Percentiles rank a stretch among this genome's conserved stretches.
Conservation (phyloP, 768 basidiomycete genomes). For the Hirschioporus abietinus region DNA sequence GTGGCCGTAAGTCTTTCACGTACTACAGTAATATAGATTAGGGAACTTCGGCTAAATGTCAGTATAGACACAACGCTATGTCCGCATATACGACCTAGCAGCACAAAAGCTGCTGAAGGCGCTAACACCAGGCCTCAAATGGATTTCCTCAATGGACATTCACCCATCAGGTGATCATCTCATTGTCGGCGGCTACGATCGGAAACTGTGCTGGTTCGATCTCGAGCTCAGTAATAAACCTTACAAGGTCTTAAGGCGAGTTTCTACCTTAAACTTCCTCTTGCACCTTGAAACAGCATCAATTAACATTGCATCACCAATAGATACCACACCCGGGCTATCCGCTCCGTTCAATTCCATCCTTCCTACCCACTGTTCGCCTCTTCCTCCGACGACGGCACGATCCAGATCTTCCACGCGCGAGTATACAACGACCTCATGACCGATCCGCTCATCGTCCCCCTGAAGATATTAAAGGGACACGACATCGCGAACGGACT, state of each 20-base stretch:
- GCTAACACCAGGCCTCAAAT: slow-evolving; percentile 89
- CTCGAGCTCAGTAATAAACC: slow-evolving; percentile 94
- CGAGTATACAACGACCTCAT: slow-evolving; percentile 93
- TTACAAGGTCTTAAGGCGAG: slow-evolving; percentile 90
- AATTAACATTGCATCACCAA: slow-evolving; percentile 7
- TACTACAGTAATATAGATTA: no score
- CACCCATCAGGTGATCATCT: slow-evolving; percentile 96
- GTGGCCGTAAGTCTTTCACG: slow-evolving; percentile 89
- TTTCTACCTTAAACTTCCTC: slow-evolving; percentile 13
- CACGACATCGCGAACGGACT: slow-evolving; percentile 81
- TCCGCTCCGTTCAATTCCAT: slow-evolving; percentile 91
- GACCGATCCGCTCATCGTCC: slow-evolving; percentile 97
- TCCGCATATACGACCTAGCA: slow-evolving; percentile 90
- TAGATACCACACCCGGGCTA: slow-evolving; percentile 91
- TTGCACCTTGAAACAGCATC: slow-evolving; percentile 10
- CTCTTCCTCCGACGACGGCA: slow-evolving; percentile 94
- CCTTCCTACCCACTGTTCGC: slow-evolving; percentile 94
- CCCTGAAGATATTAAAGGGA: slow-evolving; percentile 93
- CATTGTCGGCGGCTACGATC: slow-evolving; percentile 96
- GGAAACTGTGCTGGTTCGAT: slow-evolving; percentile 98
- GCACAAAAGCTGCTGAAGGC: slow-evolving; percentile 93
- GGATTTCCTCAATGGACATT: slow-evolving; percentile 97
- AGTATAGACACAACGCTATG: slow-evolving; percentile 88
- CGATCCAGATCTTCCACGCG: slow-evolving; percentile 95
- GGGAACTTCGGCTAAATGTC: neutral